phyloP scores from a whole-genome alignment of 768 basidiomycete species.

The Suillus cothurnatus region DNA sequence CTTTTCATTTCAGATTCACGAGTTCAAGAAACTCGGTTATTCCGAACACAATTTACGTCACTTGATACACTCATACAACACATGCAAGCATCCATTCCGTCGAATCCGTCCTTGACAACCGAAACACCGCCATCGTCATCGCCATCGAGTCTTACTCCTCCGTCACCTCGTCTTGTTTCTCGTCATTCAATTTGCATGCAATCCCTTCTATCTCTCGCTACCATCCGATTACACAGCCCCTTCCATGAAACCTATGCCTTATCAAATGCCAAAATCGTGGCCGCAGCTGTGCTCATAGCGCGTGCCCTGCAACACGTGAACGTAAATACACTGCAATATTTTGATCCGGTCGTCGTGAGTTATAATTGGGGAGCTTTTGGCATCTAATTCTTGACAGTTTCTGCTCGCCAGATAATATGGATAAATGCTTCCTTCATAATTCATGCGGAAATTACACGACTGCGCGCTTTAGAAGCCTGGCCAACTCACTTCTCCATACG shows the following conservation, averaged over 20 bases:
- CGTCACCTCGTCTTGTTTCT: not conserved
- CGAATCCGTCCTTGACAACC: not conserved
- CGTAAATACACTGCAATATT: not conserved
- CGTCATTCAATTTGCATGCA: not conserved
- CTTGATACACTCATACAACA: conserved; percentile 48
- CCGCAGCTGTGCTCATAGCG: conserved; percentile 18
- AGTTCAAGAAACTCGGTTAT: conserved; percentile 37
- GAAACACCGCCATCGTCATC: no score
- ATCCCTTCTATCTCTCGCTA: conserved; percentile 22
- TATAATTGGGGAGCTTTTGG: conserved; percentile 10
- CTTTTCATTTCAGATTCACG: not conserved
- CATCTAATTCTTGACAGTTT: conserved; percentile 2
- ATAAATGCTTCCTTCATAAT: conserved; percentile 21
- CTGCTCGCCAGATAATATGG: conserved; percentile 24
- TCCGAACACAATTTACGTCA: conserved; percentile 45
- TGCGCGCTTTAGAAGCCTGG: conserved; percentile 16
- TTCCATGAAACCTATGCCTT: conserved; percentile 17
- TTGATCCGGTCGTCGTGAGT: conserved; percentile 13
- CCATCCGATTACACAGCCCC: conserved; percentile 24
- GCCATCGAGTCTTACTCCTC: not conserved
- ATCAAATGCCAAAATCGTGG: conserved; percentile 20
- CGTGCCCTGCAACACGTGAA: conserved; percentile 18
- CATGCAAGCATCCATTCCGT: conserved; percentile 30
- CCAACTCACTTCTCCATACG: not conserved
- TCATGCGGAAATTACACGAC: conserved; percentile 23